These are phyloP conservation scores for Atalantia buxifolia DNA, from an alignment of 345 rosid genomes.

Conservation along the genomic window DNA sequence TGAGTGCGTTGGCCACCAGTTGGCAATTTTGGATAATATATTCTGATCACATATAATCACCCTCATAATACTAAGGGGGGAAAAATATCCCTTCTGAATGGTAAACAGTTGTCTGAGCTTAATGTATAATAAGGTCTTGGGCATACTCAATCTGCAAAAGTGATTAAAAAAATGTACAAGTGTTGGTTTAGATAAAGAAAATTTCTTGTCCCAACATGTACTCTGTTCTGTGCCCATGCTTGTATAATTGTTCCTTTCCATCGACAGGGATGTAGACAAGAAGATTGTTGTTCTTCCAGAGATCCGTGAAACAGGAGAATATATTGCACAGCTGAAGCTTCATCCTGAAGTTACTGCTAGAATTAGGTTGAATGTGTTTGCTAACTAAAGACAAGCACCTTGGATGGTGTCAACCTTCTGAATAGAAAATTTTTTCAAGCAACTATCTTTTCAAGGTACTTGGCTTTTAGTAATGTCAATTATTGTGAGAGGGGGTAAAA, in stretches of 20 bases:
- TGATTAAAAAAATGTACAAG: too few species aligned
- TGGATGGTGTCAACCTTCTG: conserved; percentile 1
- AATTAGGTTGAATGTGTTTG: conserved; percentile 69
- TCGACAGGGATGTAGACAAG: conserved; percentile 83
- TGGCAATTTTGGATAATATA: neutral
- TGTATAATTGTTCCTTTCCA: conserved; percentile 9
- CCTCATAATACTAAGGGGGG: too few species aligned
- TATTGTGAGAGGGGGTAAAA: neutral
- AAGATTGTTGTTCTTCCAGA: conserved; percentile 74
- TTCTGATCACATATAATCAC: neutral
- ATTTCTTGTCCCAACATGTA: neutral
- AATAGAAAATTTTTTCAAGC: neutral
- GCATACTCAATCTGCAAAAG: neutral
- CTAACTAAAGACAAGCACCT: conserved; percentile 45
- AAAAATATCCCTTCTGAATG: too few species aligned
- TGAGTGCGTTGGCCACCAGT: neutral
- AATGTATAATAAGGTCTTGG: neutral
- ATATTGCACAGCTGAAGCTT: conserved; percentile 86
- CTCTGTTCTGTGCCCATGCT: neutral
- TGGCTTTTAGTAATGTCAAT: conserved; percentile 4
- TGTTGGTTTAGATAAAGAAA: neutral
- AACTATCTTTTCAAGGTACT: conserved; percentile 23
- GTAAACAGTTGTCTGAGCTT: neutral
- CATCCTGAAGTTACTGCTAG: conserved; percentile 91
- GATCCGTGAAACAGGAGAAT: conserved; percentile 89